Percentiles rank a stretch among this genome's conserved stretches.
phyloP scores from a whole-genome alignment of 441 rosid species.

The Pelargonium exstipulatum region DNA sequence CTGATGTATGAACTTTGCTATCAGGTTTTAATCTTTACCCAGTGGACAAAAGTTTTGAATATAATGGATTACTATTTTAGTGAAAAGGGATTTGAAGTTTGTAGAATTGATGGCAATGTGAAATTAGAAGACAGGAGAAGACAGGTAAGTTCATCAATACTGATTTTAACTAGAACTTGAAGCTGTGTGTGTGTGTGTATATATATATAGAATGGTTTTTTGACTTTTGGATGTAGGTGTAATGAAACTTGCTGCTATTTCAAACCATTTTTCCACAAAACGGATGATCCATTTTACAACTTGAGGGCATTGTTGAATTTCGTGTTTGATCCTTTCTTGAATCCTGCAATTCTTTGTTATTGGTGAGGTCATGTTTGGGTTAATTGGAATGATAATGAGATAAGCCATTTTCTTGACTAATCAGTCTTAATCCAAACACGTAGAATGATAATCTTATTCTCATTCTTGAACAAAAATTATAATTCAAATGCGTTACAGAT shows the following conservation, averaged over 20 bases:
- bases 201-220: not conserved
- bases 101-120: slow-evolving; percentile 88
- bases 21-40: slow-evolving; percentile 82
- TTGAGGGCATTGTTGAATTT: too few species aligned
- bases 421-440: too few species aligned
- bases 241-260: not conserved
- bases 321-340: not conserved
- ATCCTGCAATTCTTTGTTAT: not conserved
- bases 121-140: slow-evolving; percentile 70
- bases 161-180: not conserved
- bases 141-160: slow-evolving; percentile 48
- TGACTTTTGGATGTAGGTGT: not conserved
- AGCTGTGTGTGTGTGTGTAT: not conserved
- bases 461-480: not conserved
- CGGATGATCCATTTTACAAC: too few species aligned
- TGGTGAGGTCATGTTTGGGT: not conserved
- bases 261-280: too few species aligned
- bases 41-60: slow-evolving; percentile 84
- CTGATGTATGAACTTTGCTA: slow-evolving; percentile 20
- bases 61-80: slow-evolving; percentile 95
- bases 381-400: not conserved
- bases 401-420: not conserved
- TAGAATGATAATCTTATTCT: too few species aligned
- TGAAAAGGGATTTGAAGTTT: slow-evolving; percentile 82
- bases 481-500: slow-evolving; percentile 39